Evolutionary conservation across 2,329 filamentous ascomycete genomes (phyloP).

Genomic region (Zelopaecilomyces penicillatus): DNA sequence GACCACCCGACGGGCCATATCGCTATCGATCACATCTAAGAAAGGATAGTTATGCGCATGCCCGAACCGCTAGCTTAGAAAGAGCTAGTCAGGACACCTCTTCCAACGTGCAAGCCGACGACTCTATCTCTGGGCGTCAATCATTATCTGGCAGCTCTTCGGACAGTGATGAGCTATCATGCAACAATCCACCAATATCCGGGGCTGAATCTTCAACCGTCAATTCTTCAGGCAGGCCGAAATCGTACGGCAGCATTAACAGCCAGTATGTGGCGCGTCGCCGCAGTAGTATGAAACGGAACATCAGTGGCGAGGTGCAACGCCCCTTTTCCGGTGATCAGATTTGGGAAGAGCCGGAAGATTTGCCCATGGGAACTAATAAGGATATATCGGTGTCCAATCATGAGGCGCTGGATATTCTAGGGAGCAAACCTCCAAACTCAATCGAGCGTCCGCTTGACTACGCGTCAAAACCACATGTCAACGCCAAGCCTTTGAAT

Average conservation of each 20-base stretch:
- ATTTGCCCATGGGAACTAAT: slow-evolving; percentile 9
- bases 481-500: slow-evolving; percentile 33
- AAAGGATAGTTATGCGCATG: slow-evolving; percentile 63
- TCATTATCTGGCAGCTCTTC: slow-evolving; percentile 41
- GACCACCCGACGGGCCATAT: slow-evolving; percentile 56
- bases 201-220: slow-evolving; percentile 14
- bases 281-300: slow-evolving; percentile 59
- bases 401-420: slow-evolving; percentile 24
- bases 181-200: slow-evolving; percentile 20
- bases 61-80: slow-evolving; percentile 52
- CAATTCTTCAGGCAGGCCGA: slow-evolving; percentile 20
- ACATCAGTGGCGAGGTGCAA: slow-evolving; percentile 59
- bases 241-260: slow-evolving; percentile 33
- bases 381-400: slow-evolving; percentile 12
- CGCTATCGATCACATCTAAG: slow-evolving; percentile 60
- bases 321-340: slow-evolving; percentile 66
- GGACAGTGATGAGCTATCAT: slow-evolving; percentile 35
- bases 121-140: neutral
- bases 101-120: slow-evolving; percentile 24
- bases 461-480: slow-evolving; percentile 30
- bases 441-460: slow-evolving; percentile 20
- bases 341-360: slow-evolving; percentile 82
- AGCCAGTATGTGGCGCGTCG: slow-evolving; percentile 36
- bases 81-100: slow-evolving; percentile 35
- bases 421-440: slow-evolving; percentile 25